Evolutionary conservation across 805 yeast species (phyloP).

Genomic region (Metschnikowia lochheadii): DNA sequence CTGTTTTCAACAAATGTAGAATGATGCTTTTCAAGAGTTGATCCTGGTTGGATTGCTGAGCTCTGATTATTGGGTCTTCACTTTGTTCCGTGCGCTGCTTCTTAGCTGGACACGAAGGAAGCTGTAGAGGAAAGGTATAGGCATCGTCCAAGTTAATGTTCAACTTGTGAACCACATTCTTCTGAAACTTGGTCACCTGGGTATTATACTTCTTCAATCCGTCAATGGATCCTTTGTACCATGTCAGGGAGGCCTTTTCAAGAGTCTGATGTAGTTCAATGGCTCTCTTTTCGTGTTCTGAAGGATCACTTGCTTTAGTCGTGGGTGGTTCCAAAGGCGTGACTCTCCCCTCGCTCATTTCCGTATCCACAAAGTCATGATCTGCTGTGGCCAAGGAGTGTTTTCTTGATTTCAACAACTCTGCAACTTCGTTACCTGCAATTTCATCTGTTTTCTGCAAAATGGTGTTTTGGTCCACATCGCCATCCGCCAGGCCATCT

Average conservation of each 20-base stretch:
- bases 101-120: conserved; percentile 25
- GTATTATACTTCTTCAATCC: conserved; percentile 34
- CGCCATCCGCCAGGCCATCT: neutral
- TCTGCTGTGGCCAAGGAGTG: conserved; percentile 1
- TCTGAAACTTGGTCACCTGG: conserved; percentile 30
- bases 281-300: neutral
- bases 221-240: conserved; percentile 37
- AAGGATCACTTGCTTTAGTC: neutral
- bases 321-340: neutral
- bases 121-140: conserved; percentile 34
- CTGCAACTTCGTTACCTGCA: neutral
- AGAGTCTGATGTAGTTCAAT: conserved; percentile 5
- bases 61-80: neutral
- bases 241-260: conserved; percentile 19
- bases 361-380: conserved; percentile 1
- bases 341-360: neutral
- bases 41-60: conserved; percentile 24
- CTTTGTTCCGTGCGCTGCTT: neutral
- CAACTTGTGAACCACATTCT: conserved; percentile 21
- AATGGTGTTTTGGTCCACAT: neutral
- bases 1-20: conserved; percentile 37
- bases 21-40: conserved; percentile 35
- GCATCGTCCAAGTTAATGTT: conserved; percentile 38
- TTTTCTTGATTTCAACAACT: neutral
- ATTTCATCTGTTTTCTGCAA: neutral